Evolutionary conservation across 768 basidiomycete genomes (phyloP), one percentile per base, ranked within the genome.

Genomic region (Leccinum olivaceopallidum): DNA sequence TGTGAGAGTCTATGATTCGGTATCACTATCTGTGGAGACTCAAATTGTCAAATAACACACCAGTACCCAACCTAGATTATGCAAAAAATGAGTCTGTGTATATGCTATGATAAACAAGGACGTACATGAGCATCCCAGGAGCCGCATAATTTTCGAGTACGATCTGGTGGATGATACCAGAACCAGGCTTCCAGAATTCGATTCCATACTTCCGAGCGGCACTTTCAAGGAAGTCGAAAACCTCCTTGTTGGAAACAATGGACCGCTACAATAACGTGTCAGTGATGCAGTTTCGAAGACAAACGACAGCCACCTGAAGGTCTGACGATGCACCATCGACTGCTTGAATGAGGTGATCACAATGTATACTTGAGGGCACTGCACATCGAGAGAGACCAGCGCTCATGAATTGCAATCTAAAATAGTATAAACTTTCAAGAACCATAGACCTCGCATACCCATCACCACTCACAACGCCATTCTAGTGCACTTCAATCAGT

Each of bases 131-230:
- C 84, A 94, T 89, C 62, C 94, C 95, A 6, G 94, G 95, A 51
- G 95, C 94, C 30, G 95, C 95, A 71, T 98, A 98, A 68, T 96
- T 96, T 75, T 99, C 96, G 59, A 99, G 81, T 4, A 99, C 96
- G 60, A 98, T 97, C 72, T 98, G 97, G 73, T 99, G 97, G 63
- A 99, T 96, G 63, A 93, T 94, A 20, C 92, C 92, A 16, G 75
- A 76, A 32, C 97, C 97, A 34, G 97, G 97, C 68, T 84, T 81
- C 96, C 97, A 98, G 75, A 98, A 99, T 76, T 98, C 96, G 65
- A 98, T 97, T 32, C 96, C 92, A 71, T 93, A 94, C 73, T 92
- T 94, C 65, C 81, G 82, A 30, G 91, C 88, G 16, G 95, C 94
- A 65, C 93, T 95, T 76, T 96, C 88, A 60, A 99, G 78, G 73